These are phyloP conservation scores for Spinacia oleracea DNA, from an alignment of 179 eudicot genomes.

Conservation along the genomic window DNA sequence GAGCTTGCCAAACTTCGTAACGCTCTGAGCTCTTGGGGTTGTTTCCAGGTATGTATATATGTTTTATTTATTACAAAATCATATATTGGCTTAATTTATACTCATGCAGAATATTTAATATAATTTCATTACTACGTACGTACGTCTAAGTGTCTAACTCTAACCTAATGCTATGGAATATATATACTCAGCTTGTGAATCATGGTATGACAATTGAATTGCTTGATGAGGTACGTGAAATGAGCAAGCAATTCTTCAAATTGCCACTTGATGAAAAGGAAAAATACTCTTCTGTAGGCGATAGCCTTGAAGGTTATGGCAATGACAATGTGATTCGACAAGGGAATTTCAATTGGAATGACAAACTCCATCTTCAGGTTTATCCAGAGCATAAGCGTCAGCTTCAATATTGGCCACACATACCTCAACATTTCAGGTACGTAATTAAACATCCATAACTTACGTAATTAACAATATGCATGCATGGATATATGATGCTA, in stretches of 20 bases:
- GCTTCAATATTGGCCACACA: slow-evolving; percentile 16
- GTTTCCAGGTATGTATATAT: slow-evolving; percentile 35
- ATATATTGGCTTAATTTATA: no score
- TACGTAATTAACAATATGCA: no score
- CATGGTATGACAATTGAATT: slow-evolving; percentile 17
- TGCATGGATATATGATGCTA: no score
- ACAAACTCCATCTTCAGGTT: slow-evolving; percentile 29
- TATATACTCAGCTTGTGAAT: slow-evolving; percentile 27
- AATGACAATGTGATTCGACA: slow-evolving; percentile 8
- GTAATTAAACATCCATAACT: no score
- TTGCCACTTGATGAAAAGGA: slow-evolving; percentile 26
- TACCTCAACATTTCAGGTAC: slow-evolving; percentile 19
- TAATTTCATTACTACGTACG: no score
- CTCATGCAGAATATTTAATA: no score
- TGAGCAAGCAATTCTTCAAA: slow-evolving; percentile 30
- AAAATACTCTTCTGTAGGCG: slow-evolving; percentile 7
- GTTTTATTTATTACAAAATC: no score
- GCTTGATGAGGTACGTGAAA: slow-evolving; percentile 28
- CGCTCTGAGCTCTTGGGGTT: slow-evolving; percentile 45
- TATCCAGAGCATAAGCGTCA: slow-evolving; percentile 10
- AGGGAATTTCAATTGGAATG: slow-evolving; percentile 21
- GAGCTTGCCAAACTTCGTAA: slow-evolving; percentile 34
- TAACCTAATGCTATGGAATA: background rate
- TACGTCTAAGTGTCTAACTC: no score
- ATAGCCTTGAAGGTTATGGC: slow-evolving; percentile 27